Base-by-base conservation (phyloP, 1,139 yeast genomes). In the Taphrina deformans region DNA sequence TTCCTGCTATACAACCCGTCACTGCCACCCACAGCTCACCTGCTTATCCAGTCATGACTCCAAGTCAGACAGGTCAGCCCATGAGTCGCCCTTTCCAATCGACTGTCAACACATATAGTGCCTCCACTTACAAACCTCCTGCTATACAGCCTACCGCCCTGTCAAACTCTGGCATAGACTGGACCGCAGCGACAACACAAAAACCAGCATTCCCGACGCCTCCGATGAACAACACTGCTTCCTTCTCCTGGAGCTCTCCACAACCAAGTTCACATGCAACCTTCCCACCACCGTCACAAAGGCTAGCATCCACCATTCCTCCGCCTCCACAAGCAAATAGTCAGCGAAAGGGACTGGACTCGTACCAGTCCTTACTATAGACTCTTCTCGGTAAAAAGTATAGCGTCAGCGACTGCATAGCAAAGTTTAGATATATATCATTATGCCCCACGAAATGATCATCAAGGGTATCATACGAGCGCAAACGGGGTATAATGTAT, bases 321-420 rank as follows among this genome's bases (percentile, higher is more conserved):
- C 45, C 48, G 7, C 23, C 45, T 40, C 48, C 45, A 27, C 21
- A 53, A 27, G 38, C 59, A 31, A 55, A 41, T 18, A 21, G 24
- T 35, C 52, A 29, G 14, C 41, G 40, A 2, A 48, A 24, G 9
- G 63, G 63, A 7, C 50, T 59, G 5, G 55, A 51, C 24, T 26
- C 63, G 16, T 59, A 59, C 40, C 63, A 59, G 41, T 59, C 63
- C 7, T 16, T 59, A 16, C 16, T 58, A 26, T 58, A 58, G 44
- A 27, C 12, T 24, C 14, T 12, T 35, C n/a, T 7, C 41, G 16
- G 35, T 31, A 14, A 10, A 10, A 31, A 38, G 12, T 38, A 2
- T 38, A 38, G 14, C 16, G 16, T 14, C 41, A 38, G 41, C 41
- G 41, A 38, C n/a, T 14, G 41, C 41, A 18, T 9, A 18, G 41